phyloP scores from a whole-genome alignment of 192 early-diverging fungal genomes.

The Rhizophagus sp. region DNA sequence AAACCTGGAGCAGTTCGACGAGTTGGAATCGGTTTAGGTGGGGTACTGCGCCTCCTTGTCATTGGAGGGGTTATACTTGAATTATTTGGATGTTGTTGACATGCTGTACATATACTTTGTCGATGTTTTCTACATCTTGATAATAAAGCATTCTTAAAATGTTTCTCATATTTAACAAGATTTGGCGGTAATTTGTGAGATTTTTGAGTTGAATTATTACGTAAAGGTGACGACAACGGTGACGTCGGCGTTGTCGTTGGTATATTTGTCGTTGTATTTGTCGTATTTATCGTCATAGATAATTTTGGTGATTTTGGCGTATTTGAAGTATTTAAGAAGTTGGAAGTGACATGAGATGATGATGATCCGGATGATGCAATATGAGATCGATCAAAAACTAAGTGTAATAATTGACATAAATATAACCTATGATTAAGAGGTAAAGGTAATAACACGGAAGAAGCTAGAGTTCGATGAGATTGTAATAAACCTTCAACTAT shows the following conservation, averaged over 20 bases:
- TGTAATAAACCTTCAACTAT: constrained; percentile 18
- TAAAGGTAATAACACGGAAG: constrained; percentile 1
- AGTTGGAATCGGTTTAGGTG: constrained; percentile 1
- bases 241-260: too few relatives aligned
- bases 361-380: not conserved
- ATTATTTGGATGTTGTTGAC: not conserved
- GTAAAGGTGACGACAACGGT: too few relatives aligned
- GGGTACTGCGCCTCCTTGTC: not conserved
- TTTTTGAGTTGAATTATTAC: too few relatives aligned
- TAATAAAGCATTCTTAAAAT: constrained; percentile 14
- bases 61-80: not conserved
- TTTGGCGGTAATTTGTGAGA: not conserved
- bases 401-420: constrained; percentile 13
- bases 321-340: too few relatives aligned
- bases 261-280: not conserved
- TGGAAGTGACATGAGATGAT: not conserved
- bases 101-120: not conserved
- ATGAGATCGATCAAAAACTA: not conserved
- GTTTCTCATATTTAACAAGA: not conserved
- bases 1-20: constrained; percentile 8
- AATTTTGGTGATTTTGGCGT: not conserved
- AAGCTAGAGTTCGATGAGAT: constrained; percentile 5
- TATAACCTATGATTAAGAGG: constrained; percentile 9
- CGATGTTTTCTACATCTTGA: constrained; percentile 9
- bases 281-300: too few relatives aligned